These are phyloP conservation scores for Ligustrum vulgare DNA, from an alignment of 257 asterid genomes.

Conservation along the genomic window DNA sequence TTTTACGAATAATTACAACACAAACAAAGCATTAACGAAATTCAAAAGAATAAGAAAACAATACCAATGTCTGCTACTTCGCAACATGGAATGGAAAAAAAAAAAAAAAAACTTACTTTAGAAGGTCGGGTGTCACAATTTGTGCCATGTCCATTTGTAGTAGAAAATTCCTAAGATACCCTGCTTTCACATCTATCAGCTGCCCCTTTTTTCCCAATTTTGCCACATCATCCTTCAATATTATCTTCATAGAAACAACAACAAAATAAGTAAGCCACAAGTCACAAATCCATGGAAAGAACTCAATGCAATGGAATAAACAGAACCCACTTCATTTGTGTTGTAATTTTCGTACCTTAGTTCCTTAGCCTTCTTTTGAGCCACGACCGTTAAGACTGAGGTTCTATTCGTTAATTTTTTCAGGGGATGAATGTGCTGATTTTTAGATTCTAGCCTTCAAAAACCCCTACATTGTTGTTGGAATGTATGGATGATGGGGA, in stretches of 20 bases:
- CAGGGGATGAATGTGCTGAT: too few relatives aligned
- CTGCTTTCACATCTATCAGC: constrained; percentile 85
- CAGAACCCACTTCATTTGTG: constrained; percentile 10
- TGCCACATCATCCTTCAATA: constrained; percentile 83
- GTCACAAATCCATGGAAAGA: neutral
- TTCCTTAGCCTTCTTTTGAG: constrained; percentile 81
- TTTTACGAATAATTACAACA: neutral
- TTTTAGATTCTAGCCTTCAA: too few relatives aligned
- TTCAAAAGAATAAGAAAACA: neutral
- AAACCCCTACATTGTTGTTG: too few relatives aligned
- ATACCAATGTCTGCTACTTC: neutral
- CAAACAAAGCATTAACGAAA: constrained; percentile 7
- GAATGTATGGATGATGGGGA: too few relatives aligned
- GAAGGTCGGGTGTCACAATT: constrained; percentile 71
- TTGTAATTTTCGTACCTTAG: constrained; percentile 36
- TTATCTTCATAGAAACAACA: constrained; percentile 48
- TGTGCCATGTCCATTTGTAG: constrained; percentile 73
- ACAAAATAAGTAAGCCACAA: neutral
- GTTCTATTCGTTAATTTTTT: too few relatives aligned
- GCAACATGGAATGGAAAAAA: neutral
- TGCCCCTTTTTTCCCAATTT: constrained; percentile 86
- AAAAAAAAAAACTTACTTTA: constrained; percentile 59
- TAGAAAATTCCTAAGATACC: constrained; percentile 75
- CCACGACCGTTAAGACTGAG: constrained; percentile 47
- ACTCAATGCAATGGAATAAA: neutral